phyloP scores from a whole-genome alignment of 73 alveolate species.

The Uronychia setigera region DNA sequence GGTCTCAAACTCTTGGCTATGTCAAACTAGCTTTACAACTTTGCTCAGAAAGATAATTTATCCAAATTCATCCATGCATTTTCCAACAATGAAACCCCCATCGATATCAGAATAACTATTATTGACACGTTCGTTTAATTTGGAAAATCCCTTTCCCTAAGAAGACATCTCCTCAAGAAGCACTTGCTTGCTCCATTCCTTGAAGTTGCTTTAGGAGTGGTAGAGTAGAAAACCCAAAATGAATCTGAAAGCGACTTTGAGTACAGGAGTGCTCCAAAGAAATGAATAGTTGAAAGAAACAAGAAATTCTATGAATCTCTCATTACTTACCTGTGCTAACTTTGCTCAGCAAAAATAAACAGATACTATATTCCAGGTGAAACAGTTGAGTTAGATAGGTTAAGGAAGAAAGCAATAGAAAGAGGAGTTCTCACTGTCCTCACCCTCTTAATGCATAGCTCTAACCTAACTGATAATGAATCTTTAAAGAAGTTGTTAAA shows the following conservation, averaged over 20 bases:
- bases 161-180: slow-evolving; percentile 17
- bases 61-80: slow-evolving; percentile 7
- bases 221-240: not conserved
- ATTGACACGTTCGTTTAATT: slow-evolving; percentile 27
- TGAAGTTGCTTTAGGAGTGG: slow-evolving; percentile 13
- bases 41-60: slow-evolving; percentile 15
- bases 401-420: slow-evolving; percentile 30
- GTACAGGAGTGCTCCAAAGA: too few species aligned
- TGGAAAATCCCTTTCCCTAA: slow-evolving; percentile 26
- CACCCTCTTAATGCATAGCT: not conserved
- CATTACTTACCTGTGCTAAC: slow-evolving; percentile 4
- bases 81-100: slow-evolving; percentile 14
- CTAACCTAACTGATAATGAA: not conserved
- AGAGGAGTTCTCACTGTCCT: slow-evolving; percentile 25
- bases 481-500: slow-evolving; percentile 6
- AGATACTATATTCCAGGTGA: slow-evolving; percentile 56
- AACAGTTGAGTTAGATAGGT: slow-evolving; percentile 32
- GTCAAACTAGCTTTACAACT: slow-evolving; percentile 29
- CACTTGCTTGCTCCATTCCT: slow-evolving; percentile 19
- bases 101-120: slow-evolving; percentile 25
- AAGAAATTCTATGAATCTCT: not conserved
- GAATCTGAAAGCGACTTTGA: too few species aligned
- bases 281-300: not conserved
- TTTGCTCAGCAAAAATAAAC: slow-evolving; percentile 40
- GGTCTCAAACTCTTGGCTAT: slow-evolving; percentile 19